Evolutionary conservation across 2,329 filamentous ascomycete genomes (phyloP).

Genomic region (Cytospora piceae): DNA sequence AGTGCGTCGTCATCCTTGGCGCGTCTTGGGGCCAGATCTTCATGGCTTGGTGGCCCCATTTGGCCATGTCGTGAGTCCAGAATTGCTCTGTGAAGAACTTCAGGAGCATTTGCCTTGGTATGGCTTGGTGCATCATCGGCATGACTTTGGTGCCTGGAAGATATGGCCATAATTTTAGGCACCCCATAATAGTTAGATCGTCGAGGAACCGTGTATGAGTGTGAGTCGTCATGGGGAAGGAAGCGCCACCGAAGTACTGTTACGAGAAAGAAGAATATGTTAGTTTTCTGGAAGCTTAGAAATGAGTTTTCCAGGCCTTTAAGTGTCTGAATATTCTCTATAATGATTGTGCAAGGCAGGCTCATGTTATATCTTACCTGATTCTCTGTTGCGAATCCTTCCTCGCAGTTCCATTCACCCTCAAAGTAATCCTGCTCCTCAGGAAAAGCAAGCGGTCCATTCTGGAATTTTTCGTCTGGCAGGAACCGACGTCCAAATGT

Average conservation of each 20-base stretch:
- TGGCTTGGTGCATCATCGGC: background rate
- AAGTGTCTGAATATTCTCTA: too few species aligned
- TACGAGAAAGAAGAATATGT: background rate
- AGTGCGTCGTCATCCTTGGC: background rate
- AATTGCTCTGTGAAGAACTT: conserved; percentile 22
- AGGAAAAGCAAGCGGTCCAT: background rate
- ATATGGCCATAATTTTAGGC: background rate
- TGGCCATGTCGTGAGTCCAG: conserved; percentile 16
- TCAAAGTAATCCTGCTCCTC: background rate
- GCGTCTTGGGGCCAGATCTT: conserved; percentile 3
- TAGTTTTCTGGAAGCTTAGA: too few species aligned
- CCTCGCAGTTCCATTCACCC: conserved; percentile 5
- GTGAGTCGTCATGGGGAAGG: background rate
- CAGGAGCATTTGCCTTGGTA: conserved; percentile 2
- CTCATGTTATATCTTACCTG: conserved; percentile 7
- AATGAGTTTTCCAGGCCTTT: too few species aligned
- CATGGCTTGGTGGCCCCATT: conserved; percentile 17
- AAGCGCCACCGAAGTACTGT: conserved; percentile 11
- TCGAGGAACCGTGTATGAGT: background rate
- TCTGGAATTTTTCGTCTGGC: too few species aligned
- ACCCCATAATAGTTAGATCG: conserved; percentile 11
- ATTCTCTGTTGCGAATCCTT: conserved; percentile 27
- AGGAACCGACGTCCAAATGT: conserved; percentile 12
- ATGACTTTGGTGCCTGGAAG: background rate
- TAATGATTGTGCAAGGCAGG: background rate